Evolutionary conservation across 495 filamentous ascomycete species (phyloP).

Genomic region (Aspergillus haitiensis): DNA sequence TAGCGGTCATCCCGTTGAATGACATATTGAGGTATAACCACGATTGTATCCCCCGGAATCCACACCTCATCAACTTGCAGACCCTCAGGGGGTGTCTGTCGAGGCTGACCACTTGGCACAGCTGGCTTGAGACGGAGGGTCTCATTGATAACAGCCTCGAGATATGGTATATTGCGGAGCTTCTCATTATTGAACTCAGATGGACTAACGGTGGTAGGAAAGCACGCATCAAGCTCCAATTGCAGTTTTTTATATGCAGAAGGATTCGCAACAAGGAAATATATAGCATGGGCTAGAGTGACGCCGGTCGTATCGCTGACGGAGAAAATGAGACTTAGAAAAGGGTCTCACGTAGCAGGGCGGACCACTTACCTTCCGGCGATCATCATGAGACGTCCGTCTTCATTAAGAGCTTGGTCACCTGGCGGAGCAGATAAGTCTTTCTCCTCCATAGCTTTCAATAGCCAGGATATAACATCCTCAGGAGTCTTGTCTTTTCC

Average conservation of each 20-base stretch:
- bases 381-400: slow-evolving; percentile 27
- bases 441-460: slow-evolving; percentile 27
- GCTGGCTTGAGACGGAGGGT: slow-evolving; percentile 53
- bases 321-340: not conserved
- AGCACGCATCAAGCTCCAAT: slow-evolving; percentile 22
- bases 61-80: slow-evolving; percentile 27
- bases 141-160: slow-evolving; percentile 56
- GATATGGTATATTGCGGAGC: slow-evolving; percentile 33
- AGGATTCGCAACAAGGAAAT: slow-evolving; percentile 37
- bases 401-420: slow-evolving; percentile 26
- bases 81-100: slow-evolving; percentile 33
- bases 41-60: slow-evolving; percentile 31
- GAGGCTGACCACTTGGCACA: slow-evolving; percentile 38
- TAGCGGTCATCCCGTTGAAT: slow-evolving; percentile 33
- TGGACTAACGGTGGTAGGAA: not conserved
- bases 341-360: too few species aligned
- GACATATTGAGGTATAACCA: slow-evolving; percentile 37
- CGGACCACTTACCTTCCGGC: slow-evolving; percentile 30
- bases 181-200: slow-evolving; percentile 1
- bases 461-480: slow-evolving; percentile 34
- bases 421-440: slow-evolving; percentile 19
- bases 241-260: slow-evolving; percentile 26
- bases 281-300: slow-evolving; percentile 38
- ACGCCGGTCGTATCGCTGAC: slow-evolving; percentile 34
- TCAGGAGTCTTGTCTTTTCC: slow-evolving; percentile 20